A percentile compares a stretch with the other conserved stretches of the same genome.
These are phyloP conservation scores for Saccharomycopsis amapae DNA, from an alignment of 805 yeast genomes.

Conservation along the genomic window DNA sequence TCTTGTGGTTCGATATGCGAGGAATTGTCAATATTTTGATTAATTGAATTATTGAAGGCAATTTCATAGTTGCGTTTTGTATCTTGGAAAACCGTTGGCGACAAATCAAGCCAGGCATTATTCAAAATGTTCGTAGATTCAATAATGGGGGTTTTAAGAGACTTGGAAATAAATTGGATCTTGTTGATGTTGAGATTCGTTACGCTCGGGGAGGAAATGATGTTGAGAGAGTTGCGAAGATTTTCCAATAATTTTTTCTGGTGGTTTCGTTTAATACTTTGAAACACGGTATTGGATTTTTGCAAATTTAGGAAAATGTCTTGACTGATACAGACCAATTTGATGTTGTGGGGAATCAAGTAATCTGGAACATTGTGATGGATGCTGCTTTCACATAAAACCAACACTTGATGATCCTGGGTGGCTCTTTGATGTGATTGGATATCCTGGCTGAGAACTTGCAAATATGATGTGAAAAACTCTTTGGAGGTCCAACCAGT, in stretches of 20 bases:
- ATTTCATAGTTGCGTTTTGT: neutral
- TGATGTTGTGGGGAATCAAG: constrained; percentile 5
- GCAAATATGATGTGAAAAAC: constrained; percentile 5
- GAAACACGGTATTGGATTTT: neutral
- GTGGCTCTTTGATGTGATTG: constrained; percentile 1
- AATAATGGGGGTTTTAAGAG: constrained; percentile 1
- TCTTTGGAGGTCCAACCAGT: constrained; percentile 7
- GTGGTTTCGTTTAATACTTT: neutral
- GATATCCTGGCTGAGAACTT: neutral
- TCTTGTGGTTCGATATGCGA: too few relatives aligned
- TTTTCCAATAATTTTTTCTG: neutral
- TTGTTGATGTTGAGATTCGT: neutral
- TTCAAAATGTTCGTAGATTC: constrained; percentile 8
- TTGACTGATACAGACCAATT: neutral
- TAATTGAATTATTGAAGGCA: neutral
- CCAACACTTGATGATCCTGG: neutral
- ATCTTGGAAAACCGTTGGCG: constrained; percentile 1
- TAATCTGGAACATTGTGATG: constrained; percentile 7
- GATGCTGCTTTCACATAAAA: constrained; percentile 5
- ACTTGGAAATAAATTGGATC: neutral
- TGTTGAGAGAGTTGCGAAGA: neutral
- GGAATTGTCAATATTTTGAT: neutral
- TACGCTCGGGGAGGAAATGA: neutral
- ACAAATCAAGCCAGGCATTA: constrained; percentile 1
- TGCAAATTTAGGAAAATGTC: neutral